Conservation (phyloP, 352 stramenopile genomes). For the Achlya hypogyna region DNA sequence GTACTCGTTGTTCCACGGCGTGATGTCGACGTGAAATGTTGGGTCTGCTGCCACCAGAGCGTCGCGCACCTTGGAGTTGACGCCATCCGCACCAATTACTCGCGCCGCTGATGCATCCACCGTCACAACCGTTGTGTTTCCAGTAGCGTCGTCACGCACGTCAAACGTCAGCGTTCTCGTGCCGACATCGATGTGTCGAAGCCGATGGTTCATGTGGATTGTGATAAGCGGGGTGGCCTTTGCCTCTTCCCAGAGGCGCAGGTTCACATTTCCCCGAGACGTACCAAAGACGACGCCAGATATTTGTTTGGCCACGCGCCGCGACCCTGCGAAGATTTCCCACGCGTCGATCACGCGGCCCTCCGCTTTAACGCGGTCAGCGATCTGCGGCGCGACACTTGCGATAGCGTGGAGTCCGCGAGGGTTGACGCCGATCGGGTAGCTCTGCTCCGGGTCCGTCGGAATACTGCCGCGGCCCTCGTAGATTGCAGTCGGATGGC, state of each 20-base stretch:
- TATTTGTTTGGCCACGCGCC: not conserved
- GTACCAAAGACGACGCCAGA: slow-evolving; percentile 18
- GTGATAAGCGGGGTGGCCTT: not conserved
- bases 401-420: slow-evolving; percentile 15
- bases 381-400: slow-evolving; percentile 4
- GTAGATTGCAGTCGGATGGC: slow-evolving; percentile 3
- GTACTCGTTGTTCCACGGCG: slow-evolving; percentile 16
- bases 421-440: slow-evolving; percentile 18
- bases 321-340: slow-evolving; percentile 11
- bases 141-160: not conserved
- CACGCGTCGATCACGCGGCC: slow-evolving; percentile 11
- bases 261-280: slow-evolving; percentile 11
- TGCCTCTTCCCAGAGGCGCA: not conserved
- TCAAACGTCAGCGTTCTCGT: slow-evolving; percentile 12
- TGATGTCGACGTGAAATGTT: not conserved
- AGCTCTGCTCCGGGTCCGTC: slow-evolving; percentile 11
- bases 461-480: slow-evolving; percentile 12
- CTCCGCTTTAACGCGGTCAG: not conserved
- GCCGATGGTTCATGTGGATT: slow-evolving; percentile 2
- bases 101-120: not conserved
- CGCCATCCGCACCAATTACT: slow-evolving; percentile 7
- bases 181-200: not conserved
- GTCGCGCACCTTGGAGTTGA: slow-evolving; percentile 10
- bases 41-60: not conserved
- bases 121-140: not conserved